Conservation (phyloP, 1,284 basidiomycete species). For the Tremellales sp. region DNA sequence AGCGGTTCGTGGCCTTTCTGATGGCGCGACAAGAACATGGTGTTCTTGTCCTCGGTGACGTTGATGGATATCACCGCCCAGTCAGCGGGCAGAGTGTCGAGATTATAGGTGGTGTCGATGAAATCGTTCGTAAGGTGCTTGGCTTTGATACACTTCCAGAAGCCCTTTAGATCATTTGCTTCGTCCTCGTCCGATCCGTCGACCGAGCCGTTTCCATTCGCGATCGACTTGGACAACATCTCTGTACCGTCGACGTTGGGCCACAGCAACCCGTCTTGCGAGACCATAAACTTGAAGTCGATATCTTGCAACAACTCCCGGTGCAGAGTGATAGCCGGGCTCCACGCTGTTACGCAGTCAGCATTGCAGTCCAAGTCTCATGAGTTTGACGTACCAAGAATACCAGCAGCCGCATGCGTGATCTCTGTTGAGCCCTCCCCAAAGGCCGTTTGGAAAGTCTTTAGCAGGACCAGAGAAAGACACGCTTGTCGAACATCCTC, state of each 20-base stretch:
- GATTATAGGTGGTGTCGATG: constrained; percentile 44
- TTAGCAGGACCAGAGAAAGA: constrained; percentile 64
- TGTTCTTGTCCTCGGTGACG: constrained; percentile 74
- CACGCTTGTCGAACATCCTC: constrained; percentile 68
- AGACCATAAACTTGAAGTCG: constrained; percentile 53
- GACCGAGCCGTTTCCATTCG: constrained; percentile 16
- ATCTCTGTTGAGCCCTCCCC: constrained; percentile 57
- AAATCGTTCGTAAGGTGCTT: constrained; percentile 53
- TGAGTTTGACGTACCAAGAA: constrained; percentile 59
- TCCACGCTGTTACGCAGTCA: constrained; percentile 54
- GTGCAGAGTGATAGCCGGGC: constrained; percentile 69
- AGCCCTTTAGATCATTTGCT: constrained; percentile 51
- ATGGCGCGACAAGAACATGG: constrained; percentile 79
- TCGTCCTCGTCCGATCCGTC: constrained; percentile 48
- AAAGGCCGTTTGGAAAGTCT: constrained; percentile 72
- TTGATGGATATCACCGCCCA: constrained; percentile 86
- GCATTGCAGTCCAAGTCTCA: constrained; percentile 5
- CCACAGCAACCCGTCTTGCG: constrained; percentile 64
- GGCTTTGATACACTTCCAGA: constrained; percentile 59
- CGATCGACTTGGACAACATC: too few species aligned
- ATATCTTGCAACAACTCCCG: constrained; percentile 58
- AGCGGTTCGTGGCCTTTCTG: constrained; percentile 62
- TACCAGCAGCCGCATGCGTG: constrained; percentile 57
- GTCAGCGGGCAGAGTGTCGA: constrained; percentile 59
- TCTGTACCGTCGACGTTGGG: constrained; percentile 50